Base-by-base conservation (phyloP, 768 basidiomycete species). In the Leccinum arenicola region DNA sequence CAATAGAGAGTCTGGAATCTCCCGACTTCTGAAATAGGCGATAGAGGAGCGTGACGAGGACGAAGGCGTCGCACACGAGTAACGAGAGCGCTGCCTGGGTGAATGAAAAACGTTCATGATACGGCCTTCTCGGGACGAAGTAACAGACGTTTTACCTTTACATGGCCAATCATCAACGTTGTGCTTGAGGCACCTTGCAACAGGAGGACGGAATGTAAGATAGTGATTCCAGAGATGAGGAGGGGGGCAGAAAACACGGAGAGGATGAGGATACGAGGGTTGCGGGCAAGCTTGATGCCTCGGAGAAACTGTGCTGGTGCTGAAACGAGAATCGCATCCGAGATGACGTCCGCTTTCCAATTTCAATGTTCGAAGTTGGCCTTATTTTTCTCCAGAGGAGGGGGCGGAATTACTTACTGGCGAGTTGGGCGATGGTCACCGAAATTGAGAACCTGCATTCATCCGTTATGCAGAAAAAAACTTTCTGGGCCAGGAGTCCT, bases 151-250 rank as follows among this genome's bases (percentile, higher is more conserved):
- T 23, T 48, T 57, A 66, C 69, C 69, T 73, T 72, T 14, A 58
- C 17, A 35, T 70, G 69, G 15, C 59, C 71, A 21, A 73, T 59
- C 33, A 62, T 31, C 6, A 66, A 0, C 15, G 71, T 60, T 5
- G 8, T 1, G 21, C 29, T 59, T 1, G 56, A 36, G 3, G 56
- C 8, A 7, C 23, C 38, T 17, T 59, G 15, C 3, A 73, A 57
- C 17, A 70, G 62, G 52, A 73, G 61, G 27, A 48, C 8, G 1
- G 69, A 70, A 40, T 68, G 66, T 23, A 62, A 47, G 43, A 70
- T 69, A 4, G 69, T 66, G 14, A 66, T 19, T 6, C n/a, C 59
- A 1, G 57, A 60, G 49, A 62, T 73, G 36, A 71, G 60, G 2
- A 71, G 40, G 2, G 63, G 65, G 9, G 69, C 64, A 4, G 65